These are phyloP conservation scores for Cytidiella melzeri DNA, from an alignment of 768 basidiomycete species.

Conservation along the genomic window DNA sequence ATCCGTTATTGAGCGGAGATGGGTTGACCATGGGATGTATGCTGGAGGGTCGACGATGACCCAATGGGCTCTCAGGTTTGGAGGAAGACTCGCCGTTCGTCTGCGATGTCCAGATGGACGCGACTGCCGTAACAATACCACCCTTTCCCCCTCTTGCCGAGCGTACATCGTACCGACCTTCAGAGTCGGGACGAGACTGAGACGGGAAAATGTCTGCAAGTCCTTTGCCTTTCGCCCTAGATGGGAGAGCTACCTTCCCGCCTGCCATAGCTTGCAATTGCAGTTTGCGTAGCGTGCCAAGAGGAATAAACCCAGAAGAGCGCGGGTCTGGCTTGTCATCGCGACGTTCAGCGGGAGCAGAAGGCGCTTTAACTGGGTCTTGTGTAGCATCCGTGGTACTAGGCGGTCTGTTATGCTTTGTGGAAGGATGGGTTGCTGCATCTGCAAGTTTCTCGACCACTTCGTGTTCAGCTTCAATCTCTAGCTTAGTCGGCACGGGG, in stretches of 20 bases:
- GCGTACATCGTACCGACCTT: conserved; percentile 64
- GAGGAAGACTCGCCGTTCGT: conserved; percentile 1
- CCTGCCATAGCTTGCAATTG: background rate
- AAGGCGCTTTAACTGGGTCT: background rate
- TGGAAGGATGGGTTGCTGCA: too few relatives aligned
- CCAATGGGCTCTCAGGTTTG: background rate
- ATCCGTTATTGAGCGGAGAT: background rate
- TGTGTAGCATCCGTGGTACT: conserved; percentile 14
- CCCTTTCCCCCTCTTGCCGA: conserved; percentile 76
- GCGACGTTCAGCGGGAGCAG: background rate
- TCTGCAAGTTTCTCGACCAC: background rate
- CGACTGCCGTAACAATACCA: conserved; percentile 66
- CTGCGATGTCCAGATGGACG: conserved; percentile 62
- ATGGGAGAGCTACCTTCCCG: background rate
- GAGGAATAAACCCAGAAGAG: conserved; percentile 71
- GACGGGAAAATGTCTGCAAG: conserved; percentile 16
- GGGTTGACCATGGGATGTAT: background rate
- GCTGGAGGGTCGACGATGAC: background rate
- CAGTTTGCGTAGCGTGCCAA: conserved; percentile 36
- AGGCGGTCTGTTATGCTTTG: conserved; percentile 1
- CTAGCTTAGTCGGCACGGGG: background rate
- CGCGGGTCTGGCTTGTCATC: conserved; percentile 55
- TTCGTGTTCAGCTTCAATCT: background rate
- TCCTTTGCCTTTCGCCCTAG: background rate
- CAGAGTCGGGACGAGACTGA: conserved; percentile 35